Evolutionary conservation across 768 basidiomycete species (phyloP).

Genomic region (Mycena haematopus): DNA sequence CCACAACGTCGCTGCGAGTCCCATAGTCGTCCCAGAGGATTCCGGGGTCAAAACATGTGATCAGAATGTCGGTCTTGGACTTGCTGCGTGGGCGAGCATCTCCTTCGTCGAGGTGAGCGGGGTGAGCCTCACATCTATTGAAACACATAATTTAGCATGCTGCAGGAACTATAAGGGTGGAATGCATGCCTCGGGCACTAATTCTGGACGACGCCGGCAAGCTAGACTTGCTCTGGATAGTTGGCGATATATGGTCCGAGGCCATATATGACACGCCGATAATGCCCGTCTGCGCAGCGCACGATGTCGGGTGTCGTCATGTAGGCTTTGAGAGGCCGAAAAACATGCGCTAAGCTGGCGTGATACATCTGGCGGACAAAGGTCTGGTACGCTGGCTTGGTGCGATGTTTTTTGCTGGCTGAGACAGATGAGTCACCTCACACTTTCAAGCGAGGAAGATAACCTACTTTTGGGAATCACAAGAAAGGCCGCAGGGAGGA

Average conservation of each 20-base stretch:
- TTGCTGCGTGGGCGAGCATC: slow-evolving; percentile 2
- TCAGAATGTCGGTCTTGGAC: slow-evolving; percentile 14
- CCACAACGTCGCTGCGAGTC: slow-evolving; percentile 23
- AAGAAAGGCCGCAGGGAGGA: slow-evolving; percentile 12
- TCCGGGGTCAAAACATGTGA: slow-evolving; percentile 17
- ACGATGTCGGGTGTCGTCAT: slow-evolving; percentile 34
- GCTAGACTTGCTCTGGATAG: slow-evolving; percentile 38
- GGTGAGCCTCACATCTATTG: slow-evolving; percentile 8
- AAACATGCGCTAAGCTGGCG: slow-evolving; percentile 27
- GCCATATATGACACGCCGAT: slow-evolving; percentile 33
- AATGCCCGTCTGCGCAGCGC: slow-evolving; percentile 36
- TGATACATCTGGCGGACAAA: slow-evolving; percentile 29
- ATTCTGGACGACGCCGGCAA: slow-evolving; percentile 33
- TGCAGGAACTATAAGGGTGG: too few relatives aligned
- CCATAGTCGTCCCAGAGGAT: slow-evolving; percentile 32
- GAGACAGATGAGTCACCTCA: background rate
- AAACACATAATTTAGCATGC: too few relatives aligned
- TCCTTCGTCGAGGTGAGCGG: slow-evolving; percentile 12
- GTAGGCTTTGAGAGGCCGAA: slow-evolving; percentile 26
- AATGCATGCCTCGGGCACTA: slow-evolving; percentile 32
- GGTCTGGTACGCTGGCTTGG: slow-evolving; percentile 5
- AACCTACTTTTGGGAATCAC: slow-evolving; percentile 10
- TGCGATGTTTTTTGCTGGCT: slow-evolving; percentile 10
- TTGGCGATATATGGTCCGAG: slow-evolving; percentile 39
- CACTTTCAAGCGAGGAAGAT: too few relatives aligned